A percentile compares a stretch with the other conserved stretches of the same genome.
These are phyloP conservation scores for Shiraia sp. DNA, from an alignment of 2,329 filamentous ascomycete species.

Conservation along the genomic window DNA sequence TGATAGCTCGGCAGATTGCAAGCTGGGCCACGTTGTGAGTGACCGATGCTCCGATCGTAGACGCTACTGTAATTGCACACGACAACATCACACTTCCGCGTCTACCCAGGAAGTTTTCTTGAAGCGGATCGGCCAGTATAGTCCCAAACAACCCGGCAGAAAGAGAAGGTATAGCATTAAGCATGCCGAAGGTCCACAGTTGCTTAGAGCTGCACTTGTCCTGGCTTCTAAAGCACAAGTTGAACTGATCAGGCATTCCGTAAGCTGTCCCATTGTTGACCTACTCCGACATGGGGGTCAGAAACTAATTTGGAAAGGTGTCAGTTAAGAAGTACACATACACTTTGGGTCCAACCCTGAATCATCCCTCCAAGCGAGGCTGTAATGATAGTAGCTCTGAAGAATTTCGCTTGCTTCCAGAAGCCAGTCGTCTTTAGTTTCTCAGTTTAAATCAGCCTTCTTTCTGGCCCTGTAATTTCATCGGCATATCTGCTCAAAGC, in stretches of 20 bases:
- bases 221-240: slow-evolving; percentile 10
- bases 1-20: slow-evolving; percentile 21
- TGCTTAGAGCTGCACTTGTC: slow-evolving; percentile 8
- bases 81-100: slow-evolving; percentile 24
- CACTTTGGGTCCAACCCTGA: slow-evolving; percentile 25
- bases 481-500: slow-evolving; percentile 17
- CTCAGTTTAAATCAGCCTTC: slow-evolving; percentile 12
- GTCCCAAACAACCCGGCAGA: slow-evolving; percentile 25
- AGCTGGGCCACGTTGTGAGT: slow-evolving; percentile 18
- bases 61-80: slow-evolving; percentile 19
- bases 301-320: no score
- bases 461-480: slow-evolving; percentile 20
- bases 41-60: slow-evolving; percentile 25
- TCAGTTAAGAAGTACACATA: no score
- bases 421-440: slow-evolving; percentile 18
- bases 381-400: slow-evolving; percentile 24
- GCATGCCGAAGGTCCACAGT: slow-evolving; percentile 25
- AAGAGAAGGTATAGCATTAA: slow-evolving; percentile 24
- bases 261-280: slow-evolving; percentile 21
- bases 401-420: slow-evolving; percentile 29
- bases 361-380: slow-evolving; percentile 23
- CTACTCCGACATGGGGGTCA: no score
- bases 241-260: slow-evolving; percentile 22
- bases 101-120: slow-evolving; percentile 23
- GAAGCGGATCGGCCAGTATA: slow-evolving; percentile 21